Evolutionary conservation across 345 rosid species (phyloP).

Genomic region (Moricandia arvensis): DNA sequence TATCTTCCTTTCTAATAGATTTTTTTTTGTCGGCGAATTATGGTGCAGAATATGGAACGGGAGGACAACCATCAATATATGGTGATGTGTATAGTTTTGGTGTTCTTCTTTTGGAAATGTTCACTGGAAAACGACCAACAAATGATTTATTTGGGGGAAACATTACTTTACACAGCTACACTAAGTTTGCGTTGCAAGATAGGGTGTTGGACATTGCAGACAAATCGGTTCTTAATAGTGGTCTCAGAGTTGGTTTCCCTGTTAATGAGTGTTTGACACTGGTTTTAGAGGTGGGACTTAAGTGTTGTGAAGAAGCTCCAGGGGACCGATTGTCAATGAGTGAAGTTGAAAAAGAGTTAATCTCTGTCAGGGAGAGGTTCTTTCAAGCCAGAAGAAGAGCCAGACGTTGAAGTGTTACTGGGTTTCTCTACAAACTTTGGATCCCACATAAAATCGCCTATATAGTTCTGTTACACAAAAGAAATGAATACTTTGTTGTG

Average conservation of each 20-base stretch:
- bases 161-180: too few relatives aligned
- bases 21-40: not conserved
- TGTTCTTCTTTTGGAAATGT: not conserved
- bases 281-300: too few relatives aligned
- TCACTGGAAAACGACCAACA: too few relatives aligned
- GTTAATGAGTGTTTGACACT: too few relatives aligned
- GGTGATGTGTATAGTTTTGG: not conserved
- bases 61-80: not conserved
- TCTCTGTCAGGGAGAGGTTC: not conserved
- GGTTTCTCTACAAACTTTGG: not conserved
- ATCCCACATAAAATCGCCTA: not conserved
- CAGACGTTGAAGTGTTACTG: not conserved
- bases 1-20: not conserved
- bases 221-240: too few relatives aligned
- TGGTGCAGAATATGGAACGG: constrained; percentile 35
- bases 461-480: too few relatives aligned
- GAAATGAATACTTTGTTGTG: not conserved
- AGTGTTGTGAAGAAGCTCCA: too few relatives aligned
- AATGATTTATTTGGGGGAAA: too few relatives aligned
- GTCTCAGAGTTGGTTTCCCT: too few relatives aligned
- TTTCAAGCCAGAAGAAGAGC: not conserved
- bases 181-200: too few relatives aligned
- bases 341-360: not conserved
- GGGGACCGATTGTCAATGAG: not conserved
- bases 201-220: too few relatives aligned